Evolutionary conservation across 2,329 filamentous ascomycete genomes (phyloP).

Genomic region (Trichocomaceae sp.): DNA sequence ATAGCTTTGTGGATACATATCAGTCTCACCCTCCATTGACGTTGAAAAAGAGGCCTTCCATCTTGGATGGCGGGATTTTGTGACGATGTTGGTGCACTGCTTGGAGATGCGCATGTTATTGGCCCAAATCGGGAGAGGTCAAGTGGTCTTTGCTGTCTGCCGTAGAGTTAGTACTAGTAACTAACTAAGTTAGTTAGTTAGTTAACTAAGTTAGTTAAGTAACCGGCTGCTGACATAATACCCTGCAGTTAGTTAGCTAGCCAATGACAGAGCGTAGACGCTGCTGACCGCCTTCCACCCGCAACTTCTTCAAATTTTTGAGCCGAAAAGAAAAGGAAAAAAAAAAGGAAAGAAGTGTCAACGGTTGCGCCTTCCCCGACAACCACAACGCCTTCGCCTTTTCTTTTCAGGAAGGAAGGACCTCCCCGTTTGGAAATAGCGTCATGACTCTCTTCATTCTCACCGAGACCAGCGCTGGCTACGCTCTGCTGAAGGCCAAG

Average conservation of each 20-base stretch:
- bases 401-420: constrained; percentile 15
- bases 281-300: constrained; percentile 24
- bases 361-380: constrained; percentile 20
- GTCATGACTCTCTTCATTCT: constrained; percentile 85
- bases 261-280: constrained; percentile 19
- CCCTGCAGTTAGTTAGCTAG: constrained; percentile 12
- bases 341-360: constrained; percentile 22
- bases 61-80: constrained; percentile 33
- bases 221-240: constrained; percentile 25
- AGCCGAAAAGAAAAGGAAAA: constrained; percentile 16
- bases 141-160: not conserved
- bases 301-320: constrained; percentile 13
- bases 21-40: constrained; percentile 73
- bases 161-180: no score
- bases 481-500: constrained; percentile 95
- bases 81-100: not conserved
- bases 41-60: constrained; percentile 94
- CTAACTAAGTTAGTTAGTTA: no score
- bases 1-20: not conserved
- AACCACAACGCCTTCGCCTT: no score
- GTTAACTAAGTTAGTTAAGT: no score
- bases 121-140: constrained; percentile 7
- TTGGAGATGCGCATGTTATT: constrained; percentile 1
- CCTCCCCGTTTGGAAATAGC: constrained; percentile 17
- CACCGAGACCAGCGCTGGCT: constrained; percentile 90